Evolutionary conservation across 495 filamentous ascomycete species (phyloP).

Genomic region (Penicillium fimorum): DNA sequence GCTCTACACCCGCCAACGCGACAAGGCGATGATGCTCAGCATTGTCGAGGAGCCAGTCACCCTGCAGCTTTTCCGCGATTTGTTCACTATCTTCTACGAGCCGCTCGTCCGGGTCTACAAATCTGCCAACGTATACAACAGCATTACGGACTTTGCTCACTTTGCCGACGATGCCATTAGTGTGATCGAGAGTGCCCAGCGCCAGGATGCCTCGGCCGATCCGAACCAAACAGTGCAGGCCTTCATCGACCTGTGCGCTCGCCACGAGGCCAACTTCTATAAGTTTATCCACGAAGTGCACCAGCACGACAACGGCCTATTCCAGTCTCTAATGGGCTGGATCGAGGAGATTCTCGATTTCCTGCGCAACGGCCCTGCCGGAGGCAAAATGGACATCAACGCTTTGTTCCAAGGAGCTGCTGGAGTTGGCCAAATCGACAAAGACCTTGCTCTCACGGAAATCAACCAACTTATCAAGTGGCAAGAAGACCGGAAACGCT

Average conservation of each 20-base stretch:
- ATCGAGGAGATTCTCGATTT: slow-evolving; percentile 96
- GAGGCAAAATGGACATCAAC: slow-evolving; percentile 87
- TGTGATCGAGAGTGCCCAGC: slow-evolving; percentile 84
- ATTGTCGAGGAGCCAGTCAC: slow-evolving; percentile 96
- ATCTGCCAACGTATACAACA: slow-evolving; percentile 96
- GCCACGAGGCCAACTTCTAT: slow-evolving; percentile 96
- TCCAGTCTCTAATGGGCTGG: slow-evolving; percentile 95
- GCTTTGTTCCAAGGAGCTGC: slow-evolving; percentile 79
- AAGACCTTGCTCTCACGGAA: slow-evolving; percentile 69
- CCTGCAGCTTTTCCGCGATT: slow-evolving; percentile 86
- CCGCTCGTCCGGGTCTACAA: slow-evolving; percentile 96
- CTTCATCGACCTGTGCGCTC: slow-evolving; percentile 94
- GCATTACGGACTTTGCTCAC: slow-evolving; percentile 89
- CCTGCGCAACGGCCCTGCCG: slow-evolving; percentile 76
- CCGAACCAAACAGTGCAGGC: slow-evolving; percentile 98
- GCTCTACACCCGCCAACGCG: slow-evolving; percentile 83
- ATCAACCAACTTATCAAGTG: slow-evolving; percentile 83
- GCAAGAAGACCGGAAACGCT: slow-evolving; percentile 92
- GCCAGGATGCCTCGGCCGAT: slow-evolving; percentile 88
- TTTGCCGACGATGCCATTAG: slow-evolving; percentile 91
- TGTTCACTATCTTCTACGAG: slow-evolving; percentile 99
- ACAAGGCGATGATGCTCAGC: slow-evolving; percentile 95
- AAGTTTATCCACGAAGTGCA: slow-evolving; percentile 99
- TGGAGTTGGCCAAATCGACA: slow-evolving; percentile 64
- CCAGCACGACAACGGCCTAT: slow-evolving; percentile 95